Percentiles rank a stretch among this genome's conserved stretches.
These are phyloP conservation scores for Aureobasidium sp. DNA, from an alignment of 2,329 filamentous ascomycete species.

Conservation along the genomic window DNA sequence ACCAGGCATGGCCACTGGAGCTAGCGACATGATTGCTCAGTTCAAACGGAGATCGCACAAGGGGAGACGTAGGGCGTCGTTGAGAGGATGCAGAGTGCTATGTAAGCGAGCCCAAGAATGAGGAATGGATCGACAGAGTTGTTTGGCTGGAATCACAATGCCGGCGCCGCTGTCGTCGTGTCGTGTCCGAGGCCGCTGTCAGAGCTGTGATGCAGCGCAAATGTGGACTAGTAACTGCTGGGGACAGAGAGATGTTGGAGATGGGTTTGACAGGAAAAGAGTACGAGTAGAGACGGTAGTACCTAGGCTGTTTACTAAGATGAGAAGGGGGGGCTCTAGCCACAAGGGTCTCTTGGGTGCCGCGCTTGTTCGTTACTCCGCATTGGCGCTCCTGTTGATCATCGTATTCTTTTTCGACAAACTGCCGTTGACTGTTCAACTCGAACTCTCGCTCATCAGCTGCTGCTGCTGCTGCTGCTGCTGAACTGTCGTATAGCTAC, in stretches of 20 bases:
- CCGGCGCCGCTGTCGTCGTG: background rate
- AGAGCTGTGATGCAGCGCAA: background rate
- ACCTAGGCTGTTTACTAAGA: constrained; percentile 7
- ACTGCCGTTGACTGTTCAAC: constrained; percentile 7
- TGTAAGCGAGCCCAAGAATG: constrained; percentile 10
- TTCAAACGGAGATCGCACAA: background rate
- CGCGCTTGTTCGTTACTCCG: constrained; percentile 4
- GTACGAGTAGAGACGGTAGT: background rate
- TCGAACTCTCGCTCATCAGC: background rate
- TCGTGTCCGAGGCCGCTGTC: background rate
- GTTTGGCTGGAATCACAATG: background rate
- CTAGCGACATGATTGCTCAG: constrained; percentile 30
- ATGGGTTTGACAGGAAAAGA: constrained; percentile 5
- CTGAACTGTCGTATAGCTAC: background rate
- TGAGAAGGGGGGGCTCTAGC: background rate
- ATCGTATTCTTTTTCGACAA: constrained; percentile 3
- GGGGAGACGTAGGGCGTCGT: background rate
- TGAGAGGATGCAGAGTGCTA: constrained; percentile 4
- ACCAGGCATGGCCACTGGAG: constrained; percentile 36
- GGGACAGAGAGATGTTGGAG: constrained; percentile 7
- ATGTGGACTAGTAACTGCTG: background rate
- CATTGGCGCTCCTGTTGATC: constrained; percentile 8
- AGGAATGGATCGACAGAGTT: constrained; percentile 9
- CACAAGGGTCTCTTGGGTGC: background rate
- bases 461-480: background rate